Conservation (phyloP, 805 yeast species). For the Yarrowia sp. region DNA sequence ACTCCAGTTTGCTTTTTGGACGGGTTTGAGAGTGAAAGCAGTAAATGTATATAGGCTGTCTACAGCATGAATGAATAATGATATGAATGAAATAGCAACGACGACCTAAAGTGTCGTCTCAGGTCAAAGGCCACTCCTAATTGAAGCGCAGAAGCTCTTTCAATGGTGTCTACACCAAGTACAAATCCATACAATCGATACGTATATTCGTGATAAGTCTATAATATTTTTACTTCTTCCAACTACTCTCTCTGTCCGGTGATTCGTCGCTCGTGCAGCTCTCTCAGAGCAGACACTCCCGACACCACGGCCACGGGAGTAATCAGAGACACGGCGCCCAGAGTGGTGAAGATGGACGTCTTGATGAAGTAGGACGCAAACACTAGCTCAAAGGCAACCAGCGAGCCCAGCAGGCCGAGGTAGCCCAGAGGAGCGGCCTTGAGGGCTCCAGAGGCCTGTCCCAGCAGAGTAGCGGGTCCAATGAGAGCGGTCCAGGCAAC, state of each 20-base stretch:
- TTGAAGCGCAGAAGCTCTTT: no score
- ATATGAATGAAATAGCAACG: no score
- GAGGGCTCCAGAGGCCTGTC: slow-evolving; percentile 16
- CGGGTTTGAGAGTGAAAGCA: neutral
- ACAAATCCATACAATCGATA: no score
- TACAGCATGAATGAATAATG: neutral
- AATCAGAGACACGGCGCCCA: slow-evolving; percentile 49
- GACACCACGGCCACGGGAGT: slow-evolving; percentile 55
- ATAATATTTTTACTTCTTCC: neutral
- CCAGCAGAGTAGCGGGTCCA: slow-evolving; percentile 31
- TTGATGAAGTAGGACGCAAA: slow-evolving; percentile 60
- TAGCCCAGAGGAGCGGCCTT: slow-evolving; percentile 39
- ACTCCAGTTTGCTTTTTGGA: slow-evolving; percentile 57
- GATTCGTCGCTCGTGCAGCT: slow-evolving; percentile 36
- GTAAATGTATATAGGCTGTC: slow-evolving; percentile 6
- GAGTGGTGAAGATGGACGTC: slow-evolving; percentile 58
- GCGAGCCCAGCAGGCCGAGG: slow-evolving; percentile 47
- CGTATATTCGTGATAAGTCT: neutral
- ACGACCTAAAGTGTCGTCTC: no score
- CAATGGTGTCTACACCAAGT: neutral
- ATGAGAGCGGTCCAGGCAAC: slow-evolving; percentile 37
- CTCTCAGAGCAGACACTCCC: slow-evolving; percentile 66
- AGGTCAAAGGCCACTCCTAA: no score
- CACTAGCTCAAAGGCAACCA: slow-evolving; percentile 52
- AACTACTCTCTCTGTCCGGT: slow-evolving; percentile 31